Evolutionary conservation across 148 eudicot genomes (phyloP).

Genomic region (Dianthus caryophyllus): DNA sequence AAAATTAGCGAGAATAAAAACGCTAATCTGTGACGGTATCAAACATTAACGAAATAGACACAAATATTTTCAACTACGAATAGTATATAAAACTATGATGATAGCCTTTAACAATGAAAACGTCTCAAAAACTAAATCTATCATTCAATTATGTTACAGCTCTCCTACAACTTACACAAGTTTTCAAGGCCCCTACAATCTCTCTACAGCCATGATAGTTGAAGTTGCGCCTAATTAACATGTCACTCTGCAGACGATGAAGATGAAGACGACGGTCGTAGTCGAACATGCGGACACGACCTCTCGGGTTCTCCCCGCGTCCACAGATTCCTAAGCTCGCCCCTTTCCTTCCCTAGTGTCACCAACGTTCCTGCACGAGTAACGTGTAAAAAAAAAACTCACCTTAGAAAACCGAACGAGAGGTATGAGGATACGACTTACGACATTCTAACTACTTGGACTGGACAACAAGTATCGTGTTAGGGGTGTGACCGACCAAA

Average conservation of each 20-base stretch:
- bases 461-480: too few species aligned
- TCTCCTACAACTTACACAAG: constrained; percentile 37
- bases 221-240: constrained; percentile 20
- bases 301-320: constrained; percentile 74
- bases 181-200: constrained; percentile 10
- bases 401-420: not conserved
- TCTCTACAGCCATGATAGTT: constrained; percentile 18
- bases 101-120: constrained; percentile 4
- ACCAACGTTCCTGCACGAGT: constrained; percentile 64
- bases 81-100: constrained; percentile 11
- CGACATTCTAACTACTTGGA: too few species aligned
- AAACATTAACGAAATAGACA: not conserved
- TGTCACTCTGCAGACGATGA: constrained; percentile 29
- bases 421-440: not conserved
- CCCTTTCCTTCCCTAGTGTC: constrained; percentile 59
- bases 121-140: constrained; percentile 18
- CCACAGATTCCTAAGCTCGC: constrained; percentile 78
- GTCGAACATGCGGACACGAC: constrained; percentile 71
- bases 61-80: not conserved
- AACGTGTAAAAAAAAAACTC: not conserved
- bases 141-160: constrained; percentile 32
- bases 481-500: too few species aligned
- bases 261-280: too few species aligned
- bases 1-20: too few species aligned
- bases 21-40: not conserved